A percentile compares a stretch with the other conserved stretches of the same genome.
These are phyloP conservation scores for Lotmaria passim DNA, from an alignment of 208 protist species.

Conservation along the genomic window DNA sequence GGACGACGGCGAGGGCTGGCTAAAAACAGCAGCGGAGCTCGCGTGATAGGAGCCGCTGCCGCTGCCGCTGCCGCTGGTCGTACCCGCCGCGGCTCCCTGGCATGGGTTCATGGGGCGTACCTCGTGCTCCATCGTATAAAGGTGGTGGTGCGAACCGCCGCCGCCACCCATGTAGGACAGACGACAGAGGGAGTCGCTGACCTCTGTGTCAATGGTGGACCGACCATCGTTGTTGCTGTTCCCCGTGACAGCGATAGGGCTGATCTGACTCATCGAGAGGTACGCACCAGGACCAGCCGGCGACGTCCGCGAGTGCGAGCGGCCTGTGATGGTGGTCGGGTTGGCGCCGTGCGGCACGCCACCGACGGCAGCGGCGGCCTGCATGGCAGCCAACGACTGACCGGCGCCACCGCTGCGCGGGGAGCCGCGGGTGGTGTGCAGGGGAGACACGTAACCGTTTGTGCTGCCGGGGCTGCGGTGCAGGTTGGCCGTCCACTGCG, in stretches of 20 bases:
- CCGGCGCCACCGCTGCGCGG: constrained; percentile 22
- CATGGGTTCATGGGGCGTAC: constrained; percentile 52
- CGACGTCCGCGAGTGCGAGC: constrained; percentile 34
- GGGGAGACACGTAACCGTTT: constrained; percentile 31
- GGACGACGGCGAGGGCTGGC: not conserved
- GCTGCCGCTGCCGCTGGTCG: constrained; percentile 3
- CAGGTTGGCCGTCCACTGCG: constrained; percentile 31
- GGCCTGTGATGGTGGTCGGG: not conserved
- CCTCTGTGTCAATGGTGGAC: constrained; percentile 84
- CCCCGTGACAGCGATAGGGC: constrained; percentile 4
- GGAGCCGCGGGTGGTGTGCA: constrained; percentile 25
- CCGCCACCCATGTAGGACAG: constrained; percentile 35
- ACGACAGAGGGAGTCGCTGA: constrained; percentile 69
- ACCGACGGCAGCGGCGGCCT: constrained; percentile 13
- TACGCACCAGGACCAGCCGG: constrained; percentile 13
- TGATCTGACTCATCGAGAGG: constrained; percentile 16
- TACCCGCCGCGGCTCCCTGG: constrained; percentile 17
- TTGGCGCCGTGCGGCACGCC: not conserved
- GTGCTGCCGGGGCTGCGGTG: constrained; percentile 19
- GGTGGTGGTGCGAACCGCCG: constrained; percentile 24
- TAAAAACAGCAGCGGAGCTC: not conserved
- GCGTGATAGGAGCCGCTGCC: constrained; percentile 1
- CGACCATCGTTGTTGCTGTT: constrained; percentile 52
- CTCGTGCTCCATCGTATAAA: constrained; percentile 37
- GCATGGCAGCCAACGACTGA: not conserved